A percentile compares a stretch with the other conserved stretches of the same genome.
These are phyloP conservation scores for Microdochium nivale DNA, from an alignment of 2,329 filamentous ascomycete genomes.

Conservation along the genomic window DNA sequence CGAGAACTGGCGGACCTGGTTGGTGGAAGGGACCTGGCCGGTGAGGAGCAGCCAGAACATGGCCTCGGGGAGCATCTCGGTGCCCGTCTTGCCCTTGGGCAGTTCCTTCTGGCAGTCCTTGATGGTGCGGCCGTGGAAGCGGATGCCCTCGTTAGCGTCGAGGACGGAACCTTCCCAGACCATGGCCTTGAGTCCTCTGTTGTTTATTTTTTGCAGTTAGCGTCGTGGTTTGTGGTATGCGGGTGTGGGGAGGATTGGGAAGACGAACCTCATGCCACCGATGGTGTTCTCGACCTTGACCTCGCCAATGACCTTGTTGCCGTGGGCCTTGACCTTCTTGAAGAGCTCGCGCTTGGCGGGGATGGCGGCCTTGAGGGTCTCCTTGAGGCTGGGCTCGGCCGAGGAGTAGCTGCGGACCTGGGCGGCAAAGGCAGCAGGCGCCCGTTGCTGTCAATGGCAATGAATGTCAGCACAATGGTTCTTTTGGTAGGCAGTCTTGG, in stretches of 20 bases:
- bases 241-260: no score
- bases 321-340: conserved; percentile 84
- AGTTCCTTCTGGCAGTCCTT: conserved; percentile 93
- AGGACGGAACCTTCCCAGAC: conserved; percentile 97
- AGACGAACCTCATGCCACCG: conserved; percentile 92
- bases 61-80: conserved; percentile 95
- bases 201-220: conserved; percentile 15
- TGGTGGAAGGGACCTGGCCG: conserved; percentile 76
- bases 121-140: conserved; percentile 96
- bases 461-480: not conserved
- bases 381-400: conserved; percentile 82
- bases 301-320: conserved; percentile 76
- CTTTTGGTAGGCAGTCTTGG: not conserved
- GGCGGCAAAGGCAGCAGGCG: conserved; percentile 15
- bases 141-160: conserved; percentile 93
- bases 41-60: conserved; percentile 99
- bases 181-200: conserved; percentile 91
- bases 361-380: conserved; percentile 73
- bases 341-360: conserved; percentile 89
- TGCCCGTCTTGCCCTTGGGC: conserved; percentile 84
- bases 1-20: conserved; percentile 75
- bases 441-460: conserved; percentile 17
- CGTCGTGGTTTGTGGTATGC: conserved; percentile 19
- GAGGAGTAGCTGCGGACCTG: conserved; percentile 56
- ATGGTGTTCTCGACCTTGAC: conserved; percentile 91